Conservation (phyloP, 106 monocot species). For the Vanilla planifolia region DNA sequence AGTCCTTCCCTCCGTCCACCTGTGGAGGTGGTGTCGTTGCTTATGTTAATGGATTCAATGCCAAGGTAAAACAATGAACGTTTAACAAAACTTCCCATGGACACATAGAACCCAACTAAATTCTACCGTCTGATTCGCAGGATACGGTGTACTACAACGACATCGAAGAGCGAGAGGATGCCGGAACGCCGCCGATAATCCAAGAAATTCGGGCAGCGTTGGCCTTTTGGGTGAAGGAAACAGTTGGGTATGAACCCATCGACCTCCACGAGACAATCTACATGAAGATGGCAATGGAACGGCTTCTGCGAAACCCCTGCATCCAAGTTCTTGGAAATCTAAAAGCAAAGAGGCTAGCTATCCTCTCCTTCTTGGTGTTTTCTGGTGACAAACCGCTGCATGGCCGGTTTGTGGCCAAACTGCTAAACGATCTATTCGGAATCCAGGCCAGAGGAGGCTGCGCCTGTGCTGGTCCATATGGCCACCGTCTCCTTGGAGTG, state of each 20-base stretch:
- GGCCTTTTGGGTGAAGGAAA: slow-evolving; percentile 41
- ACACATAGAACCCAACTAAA: background rate
- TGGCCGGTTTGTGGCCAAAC: slow-evolving; percentile 38
- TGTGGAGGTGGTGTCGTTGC: slow-evolving; percentile 49
- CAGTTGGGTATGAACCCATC: slow-evolving; percentile 20
- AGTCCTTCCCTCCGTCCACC: slow-evolving; percentile 32
- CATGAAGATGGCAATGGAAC: slow-evolving; percentile 6
- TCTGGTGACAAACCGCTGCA: slow-evolving; percentile 25
- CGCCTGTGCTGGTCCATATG: slow-evolving; percentile 42
- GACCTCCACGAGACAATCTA: slow-evolving; percentile 12
- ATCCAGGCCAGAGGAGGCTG: slow-evolving; percentile 49
- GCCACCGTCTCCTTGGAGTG: slow-evolving; percentile 27
- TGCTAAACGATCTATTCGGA: slow-evolving; percentile 46
- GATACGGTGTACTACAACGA: slow-evolving; percentile 38
- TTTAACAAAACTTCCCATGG: background rate
- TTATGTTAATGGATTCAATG: background rate
- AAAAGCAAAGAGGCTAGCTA: slow-evolving; percentile 16
- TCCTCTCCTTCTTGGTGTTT: slow-evolving; percentile 41
- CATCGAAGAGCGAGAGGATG: slow-evolving; percentile 45
- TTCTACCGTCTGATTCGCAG: background rate
- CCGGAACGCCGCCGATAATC: slow-evolving; percentile 43
- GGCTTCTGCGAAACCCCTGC: slow-evolving; percentile 15
- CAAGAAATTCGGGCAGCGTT: slow-evolving; percentile 33
- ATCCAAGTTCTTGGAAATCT: slow-evolving; percentile 21
- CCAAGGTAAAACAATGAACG: slow-evolving; percentile 7